A percentile compares a stretch with the other conserved stretches of the same genome.
These are phyloP conservation scores for Colletotrichum sp. DNA, from an alignment of 2,329 filamentous ascomycete species.

Conservation along the genomic window DNA sequence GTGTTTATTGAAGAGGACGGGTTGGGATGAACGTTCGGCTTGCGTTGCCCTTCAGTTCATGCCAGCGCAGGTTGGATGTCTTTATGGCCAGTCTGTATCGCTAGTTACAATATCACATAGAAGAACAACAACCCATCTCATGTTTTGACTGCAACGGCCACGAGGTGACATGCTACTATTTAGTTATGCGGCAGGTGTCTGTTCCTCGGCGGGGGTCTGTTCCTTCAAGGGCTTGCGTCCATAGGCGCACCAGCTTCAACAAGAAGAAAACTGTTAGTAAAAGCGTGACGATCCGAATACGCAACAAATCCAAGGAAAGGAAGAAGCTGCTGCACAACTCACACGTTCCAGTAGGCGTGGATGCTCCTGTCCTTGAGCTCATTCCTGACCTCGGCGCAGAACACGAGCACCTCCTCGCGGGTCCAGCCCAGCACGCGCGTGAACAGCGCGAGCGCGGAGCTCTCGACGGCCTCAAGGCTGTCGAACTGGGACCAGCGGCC, in stretches of 20 bases:
- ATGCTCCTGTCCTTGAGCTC: slow-evolving; percentile 31
- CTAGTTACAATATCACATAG: background rate
- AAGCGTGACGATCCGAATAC: no score
- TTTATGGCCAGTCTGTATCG: background rate
- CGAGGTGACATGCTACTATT: rapidly evolving
- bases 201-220: background rate
- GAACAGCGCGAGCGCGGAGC: slow-evolving; percentile 34
- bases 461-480: slow-evolving; percentile 26
- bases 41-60: rapidly evolving
- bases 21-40: background rate
- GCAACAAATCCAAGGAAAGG: background rate
- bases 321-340: background rate
- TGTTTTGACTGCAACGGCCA: background rate
- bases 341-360: slow-evolving; percentile 32
- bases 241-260: rapidly evolving
- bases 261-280: background rate
- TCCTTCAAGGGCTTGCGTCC: background rate
- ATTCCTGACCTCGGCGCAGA: slow-evolving; percentile 31
- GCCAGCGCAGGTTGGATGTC: rapidly evolving
- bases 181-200: background rate
- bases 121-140: background rate
- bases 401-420: slow-evolving; percentile 29
- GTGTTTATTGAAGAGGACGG: slow-evolving; percentile 45
- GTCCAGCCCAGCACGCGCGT: slow-evolving; percentile 37
- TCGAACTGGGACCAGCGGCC: slow-evolving; percentile 28